Evolutionary conservation across 257 asterid species (phyloP).

Genomic region (Nicotiana undulata): DNA sequence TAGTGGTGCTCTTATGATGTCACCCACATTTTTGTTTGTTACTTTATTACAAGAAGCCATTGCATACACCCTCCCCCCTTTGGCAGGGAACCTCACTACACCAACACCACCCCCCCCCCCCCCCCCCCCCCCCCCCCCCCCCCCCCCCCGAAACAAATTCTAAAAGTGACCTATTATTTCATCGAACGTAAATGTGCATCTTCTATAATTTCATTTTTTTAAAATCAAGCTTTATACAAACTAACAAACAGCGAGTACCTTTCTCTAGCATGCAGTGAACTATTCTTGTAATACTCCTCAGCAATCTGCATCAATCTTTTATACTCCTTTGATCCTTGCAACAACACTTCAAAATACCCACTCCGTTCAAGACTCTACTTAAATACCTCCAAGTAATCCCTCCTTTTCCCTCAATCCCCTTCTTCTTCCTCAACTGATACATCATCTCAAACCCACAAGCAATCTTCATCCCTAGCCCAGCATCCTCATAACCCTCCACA

Average conservation of each 20-base stretch:
- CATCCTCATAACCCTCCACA: conserved; percentile 51
- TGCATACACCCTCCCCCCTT: neutral
- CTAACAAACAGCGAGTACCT: conserved; percentile 31
- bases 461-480: conserved; percentile 87
- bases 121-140: too few species aligned
- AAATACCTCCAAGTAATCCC: conserved; percentile 84
- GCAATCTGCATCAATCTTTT: conserved; percentile 69
- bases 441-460: conserved; percentile 93
- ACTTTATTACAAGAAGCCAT: neutral
- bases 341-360: conserved; percentile 68
- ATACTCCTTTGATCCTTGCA: conserved; percentile 74
- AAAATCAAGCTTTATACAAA: neutral
- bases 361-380: conserved; percentile 55
- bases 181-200: neutral
- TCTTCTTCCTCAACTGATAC: conserved; percentile 69
- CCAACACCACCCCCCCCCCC: too few species aligned
- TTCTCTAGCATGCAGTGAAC: conserved; percentile 51
- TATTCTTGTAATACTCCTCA: conserved; percentile 55
- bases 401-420: conserved; percentile 64
- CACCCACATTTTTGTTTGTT: neutral
- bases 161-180: neutral
- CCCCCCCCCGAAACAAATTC: neutral
- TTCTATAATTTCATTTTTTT: neutral
- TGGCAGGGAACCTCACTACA: neutral
- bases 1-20: neutral